Conservation (phyloP, 1,139 yeast species). For the Pichia sp. region DNA sequence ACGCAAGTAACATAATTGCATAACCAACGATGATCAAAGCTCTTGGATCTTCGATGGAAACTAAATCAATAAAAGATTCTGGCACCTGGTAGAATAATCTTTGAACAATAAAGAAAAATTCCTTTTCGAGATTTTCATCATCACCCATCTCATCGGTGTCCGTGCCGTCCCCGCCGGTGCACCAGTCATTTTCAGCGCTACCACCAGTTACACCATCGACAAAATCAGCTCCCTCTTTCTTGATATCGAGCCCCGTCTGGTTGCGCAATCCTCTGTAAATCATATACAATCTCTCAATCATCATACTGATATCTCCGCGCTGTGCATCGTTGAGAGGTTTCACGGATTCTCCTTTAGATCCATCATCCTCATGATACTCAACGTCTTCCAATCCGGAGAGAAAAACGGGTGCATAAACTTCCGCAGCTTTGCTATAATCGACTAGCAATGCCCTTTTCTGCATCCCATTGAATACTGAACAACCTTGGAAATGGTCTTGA, state of each 20-base stretch:
- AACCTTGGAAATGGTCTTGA: conserved; percentile 1
- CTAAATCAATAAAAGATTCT: conserved; percentile 16
- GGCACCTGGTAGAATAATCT: conserved; percentile 21
- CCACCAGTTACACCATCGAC: no score
- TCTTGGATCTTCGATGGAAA: conserved; percentile 23
- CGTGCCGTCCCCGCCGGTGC: no score
- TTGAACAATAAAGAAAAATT: conserved; percentile 19
- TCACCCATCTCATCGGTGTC: not conserved
- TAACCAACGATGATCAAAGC: conserved; percentile 24
- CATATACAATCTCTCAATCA: not conserved
- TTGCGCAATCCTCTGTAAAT: not conserved
- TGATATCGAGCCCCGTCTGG: not conserved
- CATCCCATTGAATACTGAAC: conserved; percentile 2
- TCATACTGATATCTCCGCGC: not conserved
- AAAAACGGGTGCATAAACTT: conserved; percentile 21
- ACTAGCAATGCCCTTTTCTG: not conserved
- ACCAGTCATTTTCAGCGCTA: no score
- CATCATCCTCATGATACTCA: conserved; percentile 7
- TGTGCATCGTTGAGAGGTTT: not conserved
- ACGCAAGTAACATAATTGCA: conserved; percentile 18
- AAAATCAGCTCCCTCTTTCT: not conserved
- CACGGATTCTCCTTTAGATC: not conserved
- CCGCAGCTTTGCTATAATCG: not conserved
- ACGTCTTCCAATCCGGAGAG: conserved; percentile 18
- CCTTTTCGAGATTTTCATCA: conserved; percentile 13